Evolutionary conservation across 192 early-diverging fungal species (phyloP).

Genomic region (Mortierella hygrophila): DNA sequence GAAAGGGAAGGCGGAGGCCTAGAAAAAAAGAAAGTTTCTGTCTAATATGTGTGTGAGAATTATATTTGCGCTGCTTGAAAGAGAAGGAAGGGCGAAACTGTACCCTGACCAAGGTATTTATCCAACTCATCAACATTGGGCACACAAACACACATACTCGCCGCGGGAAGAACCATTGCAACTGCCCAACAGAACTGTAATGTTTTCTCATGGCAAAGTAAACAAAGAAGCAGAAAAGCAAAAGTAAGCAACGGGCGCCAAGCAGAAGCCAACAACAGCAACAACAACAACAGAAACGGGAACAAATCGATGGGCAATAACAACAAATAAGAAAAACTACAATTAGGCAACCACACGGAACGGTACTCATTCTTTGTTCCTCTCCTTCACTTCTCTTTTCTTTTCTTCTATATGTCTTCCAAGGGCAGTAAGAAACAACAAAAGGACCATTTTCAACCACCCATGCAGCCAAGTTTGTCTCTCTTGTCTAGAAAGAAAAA

Average conservation of each 20-base stretch:
- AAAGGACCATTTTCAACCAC: no score
- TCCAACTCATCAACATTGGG: not conserved
- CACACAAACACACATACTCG: not conserved
- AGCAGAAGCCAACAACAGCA: not conserved
- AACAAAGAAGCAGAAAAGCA: no score
- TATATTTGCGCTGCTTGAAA: not conserved
- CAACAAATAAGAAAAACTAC: not conserved
- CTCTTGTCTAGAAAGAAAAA: no score
- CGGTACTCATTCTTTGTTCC: not conserved
- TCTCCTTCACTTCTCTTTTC: not conserved
- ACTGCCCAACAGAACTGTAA: constrained; percentile 2
- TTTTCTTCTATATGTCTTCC: not conserved
- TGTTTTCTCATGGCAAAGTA: not conserved
- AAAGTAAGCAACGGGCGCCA: not conserved
- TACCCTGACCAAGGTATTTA: not conserved
- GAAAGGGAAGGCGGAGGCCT: no score
- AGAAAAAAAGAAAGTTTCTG: not conserved
- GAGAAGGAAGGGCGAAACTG: not conserved
- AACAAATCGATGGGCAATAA: not conserved
- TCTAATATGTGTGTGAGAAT: no score
- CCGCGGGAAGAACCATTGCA: not conserved
- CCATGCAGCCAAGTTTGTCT: no score
- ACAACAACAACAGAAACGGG: not conserved
- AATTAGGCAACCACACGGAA: not conserved
- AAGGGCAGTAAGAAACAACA: no score